Evolutionary conservation across 2,329 filamentous ascomycete genomes (phyloP).

Genomic region (Orbilia quercus): DNA sequence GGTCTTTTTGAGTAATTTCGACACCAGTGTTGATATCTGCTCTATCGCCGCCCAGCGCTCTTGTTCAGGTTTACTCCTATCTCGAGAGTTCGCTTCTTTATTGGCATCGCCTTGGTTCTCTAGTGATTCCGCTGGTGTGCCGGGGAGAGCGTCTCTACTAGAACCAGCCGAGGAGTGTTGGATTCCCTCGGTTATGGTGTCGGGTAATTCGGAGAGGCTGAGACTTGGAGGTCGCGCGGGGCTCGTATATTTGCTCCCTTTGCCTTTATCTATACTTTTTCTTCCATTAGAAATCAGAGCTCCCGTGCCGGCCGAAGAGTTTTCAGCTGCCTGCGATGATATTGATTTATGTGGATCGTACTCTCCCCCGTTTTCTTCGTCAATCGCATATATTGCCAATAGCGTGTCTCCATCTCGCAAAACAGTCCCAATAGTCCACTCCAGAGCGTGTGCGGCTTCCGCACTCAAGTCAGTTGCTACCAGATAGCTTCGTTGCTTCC

Average conservation of each 20-base stretch:
- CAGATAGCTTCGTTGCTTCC: slow-evolving; percentile 86
- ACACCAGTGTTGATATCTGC: slow-evolving; percentile 82
- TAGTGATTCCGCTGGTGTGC: slow-evolving; percentile 28
- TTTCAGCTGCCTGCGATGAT: slow-evolving; percentile 63
- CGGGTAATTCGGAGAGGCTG: slow-evolving; percentile 33
- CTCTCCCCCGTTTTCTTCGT: slow-evolving; percentile 76
- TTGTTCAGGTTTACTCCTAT: slow-evolving; percentile 71
- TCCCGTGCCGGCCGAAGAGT: slow-evolving; percentile 75
- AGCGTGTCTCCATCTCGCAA: slow-evolving; percentile 93
- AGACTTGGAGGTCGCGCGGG: slow-evolving; percentile 37
- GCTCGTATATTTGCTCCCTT: slow-evolving; percentile 20
- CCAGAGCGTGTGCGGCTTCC: slow-evolving; percentile 91
- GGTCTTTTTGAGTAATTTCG: slow-evolving; percentile 89
- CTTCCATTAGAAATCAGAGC: slow-evolving; percentile 57
- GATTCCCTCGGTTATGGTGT: slow-evolving; percentile 18
- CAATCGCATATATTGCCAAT: slow-evolving; percentile 90
- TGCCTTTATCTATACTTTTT: slow-evolving; percentile 37
- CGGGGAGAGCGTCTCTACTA: slow-evolving; percentile 34
- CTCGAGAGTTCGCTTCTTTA: slow-evolving; percentile 16
- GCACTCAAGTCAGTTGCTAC: slow-evolving; percentile 96
- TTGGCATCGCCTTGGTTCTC: slow-evolving; percentile 56
- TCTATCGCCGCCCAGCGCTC: slow-evolving; percentile 85
- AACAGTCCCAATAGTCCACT: slow-evolving; percentile 97
- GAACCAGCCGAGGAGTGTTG: slow-evolving; percentile 33
- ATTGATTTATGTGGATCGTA: slow-evolving; percentile 61